Conservation (phyloP, 805 yeast genomes). For the Priceomyces fermenticarens region DNA sequence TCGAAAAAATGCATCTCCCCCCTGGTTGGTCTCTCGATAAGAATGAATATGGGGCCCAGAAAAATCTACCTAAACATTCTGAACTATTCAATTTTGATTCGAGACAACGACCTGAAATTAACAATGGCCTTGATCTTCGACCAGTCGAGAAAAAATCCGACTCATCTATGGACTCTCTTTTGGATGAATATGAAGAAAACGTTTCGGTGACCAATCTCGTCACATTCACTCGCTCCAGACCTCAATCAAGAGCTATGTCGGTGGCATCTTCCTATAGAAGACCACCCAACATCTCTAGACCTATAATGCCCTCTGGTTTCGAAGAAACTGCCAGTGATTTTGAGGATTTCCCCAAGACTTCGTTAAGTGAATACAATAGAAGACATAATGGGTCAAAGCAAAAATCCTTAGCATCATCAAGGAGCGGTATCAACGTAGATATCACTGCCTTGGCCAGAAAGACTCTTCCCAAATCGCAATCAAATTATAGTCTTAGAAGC, state of each 20-base stretch:
- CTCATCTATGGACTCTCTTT: conserved; percentile 37
- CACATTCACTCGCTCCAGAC: conserved; percentile 20
- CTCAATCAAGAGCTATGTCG: conserved; percentile 25
- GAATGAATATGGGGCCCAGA: conserved; percentile 12
- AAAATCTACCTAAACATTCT: too few species aligned
- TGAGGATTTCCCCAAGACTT: conserved; percentile 31
- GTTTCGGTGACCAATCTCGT: conserved; percentile 26
- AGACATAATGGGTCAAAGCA: conserved; percentile 13
- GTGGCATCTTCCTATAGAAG: conserved; percentile 12
- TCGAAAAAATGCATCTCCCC: conserved; percentile 1
- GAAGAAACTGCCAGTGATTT: conserved; percentile 3
- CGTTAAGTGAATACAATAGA: conserved; percentile 34
- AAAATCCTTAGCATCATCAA: conserved; percentile 33
- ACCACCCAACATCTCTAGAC: conserved; percentile 2
- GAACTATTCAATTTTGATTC: not conserved
- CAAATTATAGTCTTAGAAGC: conserved; percentile 21
- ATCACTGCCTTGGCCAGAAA: conserved; percentile 16
- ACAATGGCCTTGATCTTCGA: conserved; percentile 4
- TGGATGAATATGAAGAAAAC: conserved; percentile 45
- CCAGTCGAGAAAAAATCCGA: conserved; percentile 18
- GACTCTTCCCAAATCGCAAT: conserved; percentile 18
- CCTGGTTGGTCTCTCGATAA: conserved; percentile 12
- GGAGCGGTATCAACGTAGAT: conserved; percentile 43
- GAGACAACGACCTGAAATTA: not conserved
- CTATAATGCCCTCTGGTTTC: not conserved